Evolutionary conservation across 116 monocot species (phyloP).

Genomic region (Trichopus zeylanicus): DNA sequence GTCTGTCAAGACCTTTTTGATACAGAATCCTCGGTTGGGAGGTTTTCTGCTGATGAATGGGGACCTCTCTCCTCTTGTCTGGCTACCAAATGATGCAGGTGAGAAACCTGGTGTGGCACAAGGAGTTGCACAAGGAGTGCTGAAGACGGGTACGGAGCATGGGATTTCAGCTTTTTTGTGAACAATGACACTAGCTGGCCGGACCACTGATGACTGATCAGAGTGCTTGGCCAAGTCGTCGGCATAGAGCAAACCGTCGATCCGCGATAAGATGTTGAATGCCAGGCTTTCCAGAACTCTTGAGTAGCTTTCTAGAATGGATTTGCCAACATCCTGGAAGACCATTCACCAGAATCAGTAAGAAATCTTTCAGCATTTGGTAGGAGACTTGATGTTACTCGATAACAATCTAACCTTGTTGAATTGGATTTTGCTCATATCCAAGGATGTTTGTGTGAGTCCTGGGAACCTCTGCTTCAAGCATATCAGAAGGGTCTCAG

Average conservation of each 20-base stretch:
- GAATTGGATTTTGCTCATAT: conserved; percentile 70
- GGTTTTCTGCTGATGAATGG: conserved; percentile 27
- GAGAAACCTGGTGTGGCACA: conserved; percentile 55
- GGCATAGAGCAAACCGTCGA: conserved; percentile 76
- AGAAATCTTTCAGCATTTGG: not conserved
- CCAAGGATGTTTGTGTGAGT: conserved; percentile 60
- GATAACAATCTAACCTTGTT: too few species aligned
- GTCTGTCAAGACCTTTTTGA: conserved; percentile 68
- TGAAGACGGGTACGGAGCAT: conserved; percentile 63
- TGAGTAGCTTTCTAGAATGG: conserved; percentile 85
- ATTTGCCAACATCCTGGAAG: conserved; percentile 63
- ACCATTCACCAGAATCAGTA: not conserved
- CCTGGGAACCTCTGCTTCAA: conserved; percentile 73
- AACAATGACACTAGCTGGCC: conserved; percentile 4
- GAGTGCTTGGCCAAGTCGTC: conserved; percentile 27
- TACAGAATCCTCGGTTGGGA: conserved; percentile 26
- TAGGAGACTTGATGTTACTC: too few species aligned
- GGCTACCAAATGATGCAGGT: conserved; percentile 28
- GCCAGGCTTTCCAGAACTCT: conserved; percentile 71
- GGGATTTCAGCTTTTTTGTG: conserved; percentile 37
- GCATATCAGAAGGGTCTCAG: conserved; percentile 53
- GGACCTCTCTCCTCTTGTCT: conserved; percentile 28
- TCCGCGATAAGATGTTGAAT: conserved; percentile 69
- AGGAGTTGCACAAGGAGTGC: conserved; percentile 61
- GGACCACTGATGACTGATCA: not conserved